These are phyloP conservation scores for Mentha longifolia DNA, from an alignment of 257 asterid genomes.

Conservation along the genomic window DNA sequence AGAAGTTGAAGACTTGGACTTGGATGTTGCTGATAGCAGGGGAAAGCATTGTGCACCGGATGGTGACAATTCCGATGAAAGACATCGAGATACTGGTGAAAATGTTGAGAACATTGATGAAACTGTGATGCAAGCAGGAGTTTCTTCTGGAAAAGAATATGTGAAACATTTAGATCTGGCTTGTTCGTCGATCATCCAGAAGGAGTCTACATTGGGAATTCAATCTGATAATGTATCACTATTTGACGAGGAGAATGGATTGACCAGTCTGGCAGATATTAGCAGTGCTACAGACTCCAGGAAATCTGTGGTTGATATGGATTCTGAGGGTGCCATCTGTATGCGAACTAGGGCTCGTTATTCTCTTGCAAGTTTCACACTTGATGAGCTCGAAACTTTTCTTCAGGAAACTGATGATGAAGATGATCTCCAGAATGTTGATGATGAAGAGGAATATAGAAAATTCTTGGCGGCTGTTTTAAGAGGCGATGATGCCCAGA, in stretches of 20 bases:
- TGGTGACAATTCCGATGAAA: slow-evolving; percentile 38
- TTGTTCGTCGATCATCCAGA: slow-evolving; percentile 27
- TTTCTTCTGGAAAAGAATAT: slow-evolving; percentile 42
- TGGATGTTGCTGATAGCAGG: slow-evolving; percentile 63
- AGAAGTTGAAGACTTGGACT: slow-evolving; percentile 79
- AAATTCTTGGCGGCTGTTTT: slow-evolving; percentile 93
- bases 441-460: slow-evolving; percentile 88
- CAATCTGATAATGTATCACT: slow-evolving; percentile 45
- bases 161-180: slow-evolving; percentile 29
- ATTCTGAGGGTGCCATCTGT: slow-evolving; percentile 79
- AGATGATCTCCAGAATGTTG: slow-evolving; percentile 88
- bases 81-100: slow-evolving; percentile 37
- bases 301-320: slow-evolving; percentile 50
- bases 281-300: slow-evolving; percentile 37
- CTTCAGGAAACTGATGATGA: slow-evolving; percentile 99
- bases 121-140: slow-evolving; percentile 47
- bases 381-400: slow-evolving; percentile 94
- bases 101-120: slow-evolving; percentile 64
- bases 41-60: slow-evolving; percentile 37
- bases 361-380: slow-evolving; percentile 91
- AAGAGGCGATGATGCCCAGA: slow-evolving; percentile 67
- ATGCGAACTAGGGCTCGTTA: slow-evolving; percentile 98
- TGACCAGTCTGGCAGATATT: slow-evolving; percentile 38
- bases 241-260: slow-evolving; percentile 44
- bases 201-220: slow-evolving; percentile 37